A percentile compares a stretch with the other conserved stretches of the same genome.
phyloP scores from a whole-genome alignment of 139 green algal genomes.

The Closterium sp. region DNA sequence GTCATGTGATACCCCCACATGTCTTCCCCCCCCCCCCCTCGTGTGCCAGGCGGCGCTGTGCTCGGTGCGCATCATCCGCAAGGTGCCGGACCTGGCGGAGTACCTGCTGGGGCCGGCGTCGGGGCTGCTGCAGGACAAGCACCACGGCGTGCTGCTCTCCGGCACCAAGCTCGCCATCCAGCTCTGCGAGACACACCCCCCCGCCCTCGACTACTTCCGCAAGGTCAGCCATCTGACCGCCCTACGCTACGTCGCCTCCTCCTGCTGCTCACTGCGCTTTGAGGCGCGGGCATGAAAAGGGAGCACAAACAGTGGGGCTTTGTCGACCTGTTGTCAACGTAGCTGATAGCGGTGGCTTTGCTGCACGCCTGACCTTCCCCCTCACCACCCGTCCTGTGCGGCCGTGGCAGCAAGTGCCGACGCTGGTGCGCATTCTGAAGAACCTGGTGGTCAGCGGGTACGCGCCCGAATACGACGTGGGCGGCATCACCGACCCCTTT shows the following conservation, averaged over 20 bases:
- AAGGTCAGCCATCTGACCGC: conserved; percentile 4
- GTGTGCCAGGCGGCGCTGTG: conserved; percentile 61
- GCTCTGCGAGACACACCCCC: conserved; percentile 61
- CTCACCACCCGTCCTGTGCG: not conserved
- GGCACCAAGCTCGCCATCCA: conserved; percentile 79
- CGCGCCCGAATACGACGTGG: conserved; percentile 86
- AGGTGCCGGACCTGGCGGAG: conserved; percentile 91
- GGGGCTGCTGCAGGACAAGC: conserved; percentile 78
- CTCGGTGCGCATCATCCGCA: conserved; percentile 73
- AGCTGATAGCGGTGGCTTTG: not conserved
- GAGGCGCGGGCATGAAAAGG: no score
- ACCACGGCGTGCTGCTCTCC: conserved; percentile 85
- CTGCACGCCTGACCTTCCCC: not conserved
- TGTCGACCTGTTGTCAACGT: not conserved
- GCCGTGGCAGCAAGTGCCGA: conserved; percentile 42
- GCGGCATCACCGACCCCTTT: conserved; percentile 93
- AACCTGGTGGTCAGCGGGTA: conserved; percentile 61
- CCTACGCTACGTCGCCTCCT: no score
- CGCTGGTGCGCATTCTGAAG: conserved; percentile 58
- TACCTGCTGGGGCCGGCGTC: conserved; percentile 72
- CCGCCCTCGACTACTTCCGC: conserved; percentile 51
- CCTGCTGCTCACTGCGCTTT: no score
- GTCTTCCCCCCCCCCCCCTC: no score
- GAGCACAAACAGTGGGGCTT: not conserved
- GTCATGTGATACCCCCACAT: no score